A percentile compares a stretch with the other conserved stretches of the same genome.
These are phyloP conservation scores for Nigrospora oryzae DNA, from an alignment of 2,329 filamentous ascomycete species.

Conservation along the genomic window DNA sequence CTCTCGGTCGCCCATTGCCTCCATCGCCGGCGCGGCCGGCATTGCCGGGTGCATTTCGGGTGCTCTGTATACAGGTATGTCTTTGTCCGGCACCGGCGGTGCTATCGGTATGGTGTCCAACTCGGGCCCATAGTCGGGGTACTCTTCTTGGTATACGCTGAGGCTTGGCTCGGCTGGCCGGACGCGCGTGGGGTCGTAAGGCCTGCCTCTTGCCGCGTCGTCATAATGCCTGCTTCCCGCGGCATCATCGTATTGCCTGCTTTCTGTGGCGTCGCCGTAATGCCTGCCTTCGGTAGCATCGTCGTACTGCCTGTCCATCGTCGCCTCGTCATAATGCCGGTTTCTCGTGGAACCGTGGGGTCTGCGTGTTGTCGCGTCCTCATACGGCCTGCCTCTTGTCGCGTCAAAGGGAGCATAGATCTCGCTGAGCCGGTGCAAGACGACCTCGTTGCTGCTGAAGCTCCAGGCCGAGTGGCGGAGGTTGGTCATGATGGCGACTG, in stretches of 20 bases:
- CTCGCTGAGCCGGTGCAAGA: slow-evolving; percentile 10
- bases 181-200: not conserved
- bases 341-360: too few species aligned
- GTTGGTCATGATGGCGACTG: not conserved
- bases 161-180: not conserved
- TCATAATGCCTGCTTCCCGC: too few species aligned
- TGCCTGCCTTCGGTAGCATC: too few species aligned
- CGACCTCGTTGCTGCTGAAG: slow-evolving; percentile 8
- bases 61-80: not conserved
- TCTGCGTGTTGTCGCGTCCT: too few species aligned
- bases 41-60: too few species aligned
- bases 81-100: not conserved
- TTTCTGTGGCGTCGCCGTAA: too few species aligned
- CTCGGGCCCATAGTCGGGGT: not conserved
- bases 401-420: slow-evolving; percentile 2
- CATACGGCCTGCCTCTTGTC: not conserved
- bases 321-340: too few species aligned
- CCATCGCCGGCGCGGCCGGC: too few species aligned
- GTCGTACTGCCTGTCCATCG: too few species aligned
- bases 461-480: slow-evolving; percentile 12
- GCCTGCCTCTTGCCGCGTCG: not conserved
- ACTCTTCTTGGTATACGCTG: not conserved
- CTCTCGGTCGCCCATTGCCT: too few species aligned
- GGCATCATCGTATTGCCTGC: too few species aligned
- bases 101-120: not conserved